Conservation (phyloP, 257 asterid species). For the Nicotiana otophora region DNA sequence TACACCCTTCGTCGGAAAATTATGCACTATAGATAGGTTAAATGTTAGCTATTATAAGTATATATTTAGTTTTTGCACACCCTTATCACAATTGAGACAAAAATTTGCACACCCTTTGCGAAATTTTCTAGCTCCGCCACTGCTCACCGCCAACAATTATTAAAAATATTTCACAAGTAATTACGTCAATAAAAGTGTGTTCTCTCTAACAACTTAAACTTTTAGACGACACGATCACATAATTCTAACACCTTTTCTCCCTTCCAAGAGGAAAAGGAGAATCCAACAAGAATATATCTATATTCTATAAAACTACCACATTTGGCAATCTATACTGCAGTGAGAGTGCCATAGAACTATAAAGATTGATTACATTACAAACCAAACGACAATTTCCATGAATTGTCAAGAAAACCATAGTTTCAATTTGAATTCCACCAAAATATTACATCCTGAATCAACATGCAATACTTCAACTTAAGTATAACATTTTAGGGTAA, state of each 20-base stretch:
- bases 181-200: not conserved
- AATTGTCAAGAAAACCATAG: not conserved
- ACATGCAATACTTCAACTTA: not conserved
- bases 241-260: not conserved
- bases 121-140: too few species aligned
- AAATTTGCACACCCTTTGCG: too few species aligned
- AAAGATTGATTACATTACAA: not conserved
- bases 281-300: too few species aligned
- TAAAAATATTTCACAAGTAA: not conserved
- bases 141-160: not conserved
- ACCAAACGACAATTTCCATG: not conserved
- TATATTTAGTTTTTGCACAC: too few species aligned
- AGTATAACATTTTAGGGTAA: not conserved
- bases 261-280: too few species aligned
- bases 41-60: too few species aligned
- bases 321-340: not conserved
- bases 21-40: too few species aligned
- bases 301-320: too few species aligned
- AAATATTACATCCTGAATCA: not conserved
- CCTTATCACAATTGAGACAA: too few species aligned
- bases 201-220: not conserved
- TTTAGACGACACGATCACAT: not conserved
- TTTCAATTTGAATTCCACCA: not conserved
- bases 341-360: not conserved
- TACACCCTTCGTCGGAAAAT: too few species aligned